Base-by-base conservation (phyloP, 805 yeast species). In the Nakazawaea ambrosiae region DNA sequence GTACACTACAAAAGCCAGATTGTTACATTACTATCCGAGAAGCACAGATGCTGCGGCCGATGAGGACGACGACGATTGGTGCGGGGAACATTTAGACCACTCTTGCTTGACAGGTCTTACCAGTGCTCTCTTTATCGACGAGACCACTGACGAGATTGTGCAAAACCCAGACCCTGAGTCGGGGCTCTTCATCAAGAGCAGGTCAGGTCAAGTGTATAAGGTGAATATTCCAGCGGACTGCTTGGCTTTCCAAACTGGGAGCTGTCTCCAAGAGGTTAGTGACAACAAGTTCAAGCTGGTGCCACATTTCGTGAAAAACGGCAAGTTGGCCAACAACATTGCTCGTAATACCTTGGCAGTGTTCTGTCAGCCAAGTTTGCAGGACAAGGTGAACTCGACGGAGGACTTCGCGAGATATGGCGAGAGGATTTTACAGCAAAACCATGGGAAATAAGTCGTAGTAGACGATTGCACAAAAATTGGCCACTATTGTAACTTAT, bases 11-110 rank as follows among this genome's bases (percentile, higher is more conserved):
- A 75, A 76, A 47, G 81, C 81, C 1, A 54, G 82, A 23, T 53
- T 76, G 25, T 53, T 76, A 30, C 81, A 76, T 45, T 76, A 76
- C 46, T 75, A 58, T 42, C 73, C 79, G 1, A 37, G 47, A 3
- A 35, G 42, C 3, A 44, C 42, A 14, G 43, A 31, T 9, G 26
- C 33, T 1, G 20, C 34, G 6, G 32, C 37, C 1, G 24, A 8
- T 2, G 44, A 40, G 1, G 40, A 33, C 7, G 57, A 54, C 11
- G 63, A 55, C 37, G 65, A 63, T 29, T 76, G 82, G 82, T 76
- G 82, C 51, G 81, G 80, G 0, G 78, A 73, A 45, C 82, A 76
- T 48, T 45, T 65, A 29, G 82, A 76, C 49, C 81, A 75, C 45
- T 70, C 77, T 4, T 73, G 81, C 48, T 53, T 76, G 17, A 76